Percentiles rank a stretch among this genome's conserved stretches.
These are phyloP conservation scores for Madurella fahalii DNA, from an alignment of 2,329 filamentous ascomycete species.

Conservation along the genomic window DNA sequence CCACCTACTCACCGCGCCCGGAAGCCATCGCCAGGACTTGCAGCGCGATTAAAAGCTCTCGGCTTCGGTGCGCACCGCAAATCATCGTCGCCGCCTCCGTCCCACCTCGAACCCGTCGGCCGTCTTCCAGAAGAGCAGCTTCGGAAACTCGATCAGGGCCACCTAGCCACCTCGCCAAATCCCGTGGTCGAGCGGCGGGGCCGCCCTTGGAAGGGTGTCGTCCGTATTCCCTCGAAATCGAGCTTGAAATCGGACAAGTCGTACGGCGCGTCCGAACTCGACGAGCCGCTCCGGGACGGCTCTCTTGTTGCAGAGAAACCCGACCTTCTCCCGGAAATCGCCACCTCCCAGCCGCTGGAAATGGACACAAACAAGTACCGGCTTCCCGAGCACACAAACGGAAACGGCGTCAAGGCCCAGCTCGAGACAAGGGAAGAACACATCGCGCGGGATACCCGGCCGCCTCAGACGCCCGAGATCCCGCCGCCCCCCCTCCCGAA, in stretches of 20 bases:
- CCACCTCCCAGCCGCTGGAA: slow-evolving; percentile 46
- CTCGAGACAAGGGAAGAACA: slow-evolving; percentile 55
- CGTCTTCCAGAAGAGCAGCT: slow-evolving; percentile 68
- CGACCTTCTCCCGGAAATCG: slow-evolving; percentile 50
- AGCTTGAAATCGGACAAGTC: slow-evolving; percentile 28
- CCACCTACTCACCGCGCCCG: slow-evolving; percentile 38
- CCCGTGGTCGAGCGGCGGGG: slow-evolving; percentile 60
- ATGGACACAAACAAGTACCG: slow-evolving; percentile 74
- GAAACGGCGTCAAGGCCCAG: slow-evolving; percentile 63
- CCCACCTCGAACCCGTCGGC: slow-evolving; percentile 50
- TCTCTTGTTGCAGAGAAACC: slow-evolving; percentile 28
- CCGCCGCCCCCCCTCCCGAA: slow-evolving; percentile 48
- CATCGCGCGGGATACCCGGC: slow-evolving; percentile 46
- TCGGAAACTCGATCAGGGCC: slow-evolving; percentile 63
- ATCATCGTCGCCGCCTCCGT: slow-evolving; percentile 31
- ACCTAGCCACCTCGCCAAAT: slow-evolving; percentile 51
- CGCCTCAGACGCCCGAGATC: slow-evolving; percentile 36
- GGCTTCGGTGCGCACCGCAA: slow-evolving; percentile 51
- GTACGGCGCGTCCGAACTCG: slow-evolving; percentile 18
- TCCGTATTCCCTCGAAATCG: slow-evolving; percentile 43
- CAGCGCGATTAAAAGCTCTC: slow-evolving; percentile 61
- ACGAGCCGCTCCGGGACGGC: slow-evolving; percentile 28
- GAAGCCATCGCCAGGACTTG: slow-evolving; percentile 61
- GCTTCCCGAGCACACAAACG: slow-evolving; percentile 64
- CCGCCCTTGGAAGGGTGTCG: slow-evolving; percentile 67